phyloP scores from a whole-genome alignment of 2,329 filamentous ascomycete species.

The Exophiala alcalophila region DNA sequence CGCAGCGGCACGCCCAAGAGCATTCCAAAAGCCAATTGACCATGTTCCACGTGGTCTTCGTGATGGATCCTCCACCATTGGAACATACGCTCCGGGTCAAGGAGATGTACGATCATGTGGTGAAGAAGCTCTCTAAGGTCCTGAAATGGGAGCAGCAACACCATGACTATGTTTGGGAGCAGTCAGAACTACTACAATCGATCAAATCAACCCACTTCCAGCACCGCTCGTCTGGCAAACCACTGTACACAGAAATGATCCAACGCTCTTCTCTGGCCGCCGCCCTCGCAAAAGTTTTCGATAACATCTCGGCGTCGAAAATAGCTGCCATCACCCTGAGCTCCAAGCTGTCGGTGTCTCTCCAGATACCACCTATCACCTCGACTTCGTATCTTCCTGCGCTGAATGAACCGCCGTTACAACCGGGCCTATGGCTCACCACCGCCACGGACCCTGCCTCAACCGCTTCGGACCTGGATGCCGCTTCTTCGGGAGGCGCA shows the following conservation, averaged over 20 bases:
- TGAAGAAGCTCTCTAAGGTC: constrained; percentile 88
- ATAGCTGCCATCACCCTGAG: constrained; percentile 69
- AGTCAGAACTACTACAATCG: constrained; percentile 76
- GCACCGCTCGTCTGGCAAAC: constrained; percentile 16
- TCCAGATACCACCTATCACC: constrained; percentile 60
- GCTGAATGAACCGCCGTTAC: constrained; percentile 59
- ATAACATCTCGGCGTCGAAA: constrained; percentile 75
- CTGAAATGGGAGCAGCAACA: constrained; percentile 90
- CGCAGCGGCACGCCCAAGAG: neutral
- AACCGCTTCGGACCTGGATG: constrained; percentile 45
- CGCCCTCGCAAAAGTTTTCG: constrained; percentile 78
- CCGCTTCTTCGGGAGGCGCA: constrained; percentile 44
- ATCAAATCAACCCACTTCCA: constrained; percentile 55
- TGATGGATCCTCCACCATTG: constrained; percentile 73
- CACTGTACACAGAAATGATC: constrained; percentile 43
- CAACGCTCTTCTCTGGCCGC: constrained; percentile 73
- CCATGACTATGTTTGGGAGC: constrained; percentile 85
- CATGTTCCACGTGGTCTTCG: constrained; percentile 98
- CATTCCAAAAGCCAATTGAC: constrained; percentile 64
- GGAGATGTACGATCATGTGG: constrained; percentile 83
- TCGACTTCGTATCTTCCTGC: constrained; percentile 72
- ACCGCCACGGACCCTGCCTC: constrained; percentile 75
- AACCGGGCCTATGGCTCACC: constrained; percentile 78
- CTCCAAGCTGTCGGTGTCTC: constrained; percentile 52
- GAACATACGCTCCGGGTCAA: constrained; percentile 70